A percentile compares a stretch with the other conserved stretches of the same genome.
Evolutionary conservation across 2,329 filamentous ascomycete genomes (phyloP).

Genomic region (Talaromyces sp.): DNA sequence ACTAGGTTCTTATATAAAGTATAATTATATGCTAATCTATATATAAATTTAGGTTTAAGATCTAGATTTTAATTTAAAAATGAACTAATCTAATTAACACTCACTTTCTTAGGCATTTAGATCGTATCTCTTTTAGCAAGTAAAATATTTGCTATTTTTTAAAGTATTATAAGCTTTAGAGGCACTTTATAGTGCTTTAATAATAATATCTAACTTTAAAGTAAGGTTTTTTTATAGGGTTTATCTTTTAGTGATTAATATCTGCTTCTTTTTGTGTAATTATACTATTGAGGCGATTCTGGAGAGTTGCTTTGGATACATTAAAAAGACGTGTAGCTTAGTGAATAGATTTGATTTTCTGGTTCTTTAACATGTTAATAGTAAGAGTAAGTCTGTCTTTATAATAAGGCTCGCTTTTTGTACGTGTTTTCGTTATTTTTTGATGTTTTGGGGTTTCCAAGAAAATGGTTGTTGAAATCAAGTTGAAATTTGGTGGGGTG

Average conservation of each 20-base stretch:
- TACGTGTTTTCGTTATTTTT: too few species aligned
- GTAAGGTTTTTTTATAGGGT: neutral
- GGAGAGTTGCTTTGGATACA: neutral
- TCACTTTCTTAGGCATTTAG: neutral
- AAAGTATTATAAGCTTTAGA: neutral
- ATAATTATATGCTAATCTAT: neutral
- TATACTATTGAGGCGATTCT: neutral
- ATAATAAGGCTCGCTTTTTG: too few species aligned
- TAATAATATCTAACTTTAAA: neutral
- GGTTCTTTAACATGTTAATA: too few species aligned
- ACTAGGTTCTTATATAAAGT: neutral
- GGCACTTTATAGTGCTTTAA: neutral
- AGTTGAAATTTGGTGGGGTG: too few species aligned
- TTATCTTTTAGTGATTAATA: neutral
- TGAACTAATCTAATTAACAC: neutral
- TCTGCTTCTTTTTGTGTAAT: neutral
- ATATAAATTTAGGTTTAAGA: neutral
- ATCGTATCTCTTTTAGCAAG: neutral
- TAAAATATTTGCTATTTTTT: constrained; percentile 7
- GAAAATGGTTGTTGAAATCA: too few species aligned
- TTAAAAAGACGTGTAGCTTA: neutral
- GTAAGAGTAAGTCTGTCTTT: too few species aligned
- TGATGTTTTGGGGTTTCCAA: too few species aligned
- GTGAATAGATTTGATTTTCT: too few species aligned
- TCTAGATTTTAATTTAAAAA: neutral